Conservation (phyloP, 352 stramenopile genomes). For the Phytopythium cucurbitacearum region DNA sequence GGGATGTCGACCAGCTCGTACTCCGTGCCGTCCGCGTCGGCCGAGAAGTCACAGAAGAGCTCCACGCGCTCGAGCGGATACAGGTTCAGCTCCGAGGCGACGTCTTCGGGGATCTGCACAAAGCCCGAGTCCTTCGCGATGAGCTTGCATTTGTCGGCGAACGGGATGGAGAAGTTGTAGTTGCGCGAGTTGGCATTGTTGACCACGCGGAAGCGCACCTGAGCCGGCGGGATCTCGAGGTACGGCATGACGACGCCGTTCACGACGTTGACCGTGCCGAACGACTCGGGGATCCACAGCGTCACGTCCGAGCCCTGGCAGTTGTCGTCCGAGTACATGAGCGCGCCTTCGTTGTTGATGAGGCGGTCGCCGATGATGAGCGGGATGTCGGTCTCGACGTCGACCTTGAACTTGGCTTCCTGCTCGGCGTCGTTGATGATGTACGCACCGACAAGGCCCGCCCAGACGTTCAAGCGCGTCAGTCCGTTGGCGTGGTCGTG, state of each 20-base stretch:
- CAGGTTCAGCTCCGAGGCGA: conserved; percentile 18
- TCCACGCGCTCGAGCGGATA: conserved; percentile 54
- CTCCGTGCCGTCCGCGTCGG: conserved; percentile 25
- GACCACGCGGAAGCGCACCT: conserved; percentile 54
- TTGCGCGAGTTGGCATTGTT: conserved; percentile 64
- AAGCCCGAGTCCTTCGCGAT: conserved; percentile 66
- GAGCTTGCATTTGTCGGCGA: conserved; percentile 47
- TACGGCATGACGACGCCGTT: conserved; percentile 75
- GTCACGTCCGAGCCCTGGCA: conserved; percentile 28
- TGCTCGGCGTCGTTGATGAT: conserved; percentile 44
- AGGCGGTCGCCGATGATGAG: conserved; percentile 49
- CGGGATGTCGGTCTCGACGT: conserved; percentile 58
- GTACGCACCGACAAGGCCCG: conserved; percentile 55
- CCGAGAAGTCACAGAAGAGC: conserved; percentile 52
- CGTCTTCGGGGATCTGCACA: conserved; percentile 23
- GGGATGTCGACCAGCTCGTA: conserved; percentile 46
- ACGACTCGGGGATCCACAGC: conserved; percentile 60
- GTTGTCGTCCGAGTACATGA: conserved; percentile 72
- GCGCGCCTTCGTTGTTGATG: conserved; percentile 39
- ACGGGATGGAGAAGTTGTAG: conserved; percentile 75
- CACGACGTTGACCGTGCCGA: conserved; percentile 52
- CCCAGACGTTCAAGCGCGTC: conserved; percentile 64
- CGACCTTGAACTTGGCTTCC: conserved; percentile 45
- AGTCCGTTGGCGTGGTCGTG: conserved; percentile 70
- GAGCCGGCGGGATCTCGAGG: conserved; percentile 46